These are phyloP conservation scores for Candida mesenterica DNA, from an alignment of 1,139 yeast genomes.

Conservation along the genomic window DNA sequence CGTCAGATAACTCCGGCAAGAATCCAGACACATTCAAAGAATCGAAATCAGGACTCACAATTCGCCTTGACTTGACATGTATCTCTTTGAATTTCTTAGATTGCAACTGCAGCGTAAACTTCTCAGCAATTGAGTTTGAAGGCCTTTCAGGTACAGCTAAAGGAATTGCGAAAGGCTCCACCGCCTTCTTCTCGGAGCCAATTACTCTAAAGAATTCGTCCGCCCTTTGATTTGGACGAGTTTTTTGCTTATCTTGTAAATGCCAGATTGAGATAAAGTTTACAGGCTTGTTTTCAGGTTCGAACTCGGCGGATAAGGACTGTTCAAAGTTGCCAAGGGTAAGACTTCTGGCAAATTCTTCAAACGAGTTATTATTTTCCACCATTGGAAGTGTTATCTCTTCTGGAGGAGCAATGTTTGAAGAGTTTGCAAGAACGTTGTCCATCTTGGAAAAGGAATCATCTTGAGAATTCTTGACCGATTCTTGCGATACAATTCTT, in stretches of 20 bases:
- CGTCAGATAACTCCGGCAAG: slow-evolving; percentile 47
- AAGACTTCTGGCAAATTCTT: slow-evolving; percentile 32
- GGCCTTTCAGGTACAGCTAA: slow-evolving; percentile 1
- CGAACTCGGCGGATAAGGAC: slow-evolving; percentile 45
- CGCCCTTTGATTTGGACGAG: slow-evolving; percentile 13
- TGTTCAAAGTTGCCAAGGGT: slow-evolving; percentile 35
- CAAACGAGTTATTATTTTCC: slow-evolving; percentile 35
- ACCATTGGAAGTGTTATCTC: slow-evolving; percentile 41
- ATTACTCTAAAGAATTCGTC: slow-evolving; percentile 11
- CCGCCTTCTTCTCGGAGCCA: neutral
- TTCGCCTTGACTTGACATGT: slow-evolving; percentile 43
- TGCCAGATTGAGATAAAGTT: slow-evolving; percentile 46
- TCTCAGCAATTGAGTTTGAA: slow-evolving; percentile 5
- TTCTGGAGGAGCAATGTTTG: slow-evolving; percentile 41
- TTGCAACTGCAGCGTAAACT: slow-evolving; percentile 26
- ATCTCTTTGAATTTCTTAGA: slow-evolving; percentile 41
- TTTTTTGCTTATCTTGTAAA: slow-evolving; percentile 31
- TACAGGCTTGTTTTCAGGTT: slow-evolving; percentile 22
- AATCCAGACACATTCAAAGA: slow-evolving; percentile 40
- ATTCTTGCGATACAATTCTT: too few relatives aligned
- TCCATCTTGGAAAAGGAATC: slow-evolving; percentile 8
- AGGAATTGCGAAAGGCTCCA: neutral
- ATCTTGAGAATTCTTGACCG: too few relatives aligned
- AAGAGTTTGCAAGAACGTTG: slow-evolving; percentile 38
- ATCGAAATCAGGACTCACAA: slow-evolving; percentile 39